phyloP scores from a whole-genome alignment of 305 asterid species.

The Solanum chacoense region DNA sequence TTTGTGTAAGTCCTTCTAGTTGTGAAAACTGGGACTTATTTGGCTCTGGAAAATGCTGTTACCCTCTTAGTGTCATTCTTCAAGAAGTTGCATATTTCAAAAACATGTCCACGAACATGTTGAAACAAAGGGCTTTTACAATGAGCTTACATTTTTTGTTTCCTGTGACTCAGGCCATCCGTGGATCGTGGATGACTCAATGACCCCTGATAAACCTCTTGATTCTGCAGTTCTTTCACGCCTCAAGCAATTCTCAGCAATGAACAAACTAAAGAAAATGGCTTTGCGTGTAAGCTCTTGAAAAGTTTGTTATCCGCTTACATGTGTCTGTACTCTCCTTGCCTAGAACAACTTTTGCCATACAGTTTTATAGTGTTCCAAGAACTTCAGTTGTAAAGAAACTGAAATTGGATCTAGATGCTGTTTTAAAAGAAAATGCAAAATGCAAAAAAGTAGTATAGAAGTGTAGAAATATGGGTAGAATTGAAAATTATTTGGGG shows the following conservation, averaged over 20 bases:
- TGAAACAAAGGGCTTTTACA: not conserved
- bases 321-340: not conserved
- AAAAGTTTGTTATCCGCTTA: not conserved
- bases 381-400: not conserved
- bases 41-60: not conserved
- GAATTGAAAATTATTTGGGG: not conserved
- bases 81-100: not conserved
- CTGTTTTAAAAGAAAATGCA: not conserved
- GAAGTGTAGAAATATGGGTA: not conserved
- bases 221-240: slow-evolving; percentile 41
- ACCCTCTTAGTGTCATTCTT: not conserved
- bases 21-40: not conserved
- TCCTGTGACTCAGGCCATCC: slow-evolving; percentile 27
- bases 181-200: slow-evolving; percentile 36
- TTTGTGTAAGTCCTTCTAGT: slow-evolving; percentile 45
- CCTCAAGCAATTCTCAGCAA: slow-evolving; percentile 39
- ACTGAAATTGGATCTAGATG: not conserved
- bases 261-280: slow-evolving; percentile 38
- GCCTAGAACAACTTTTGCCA: not conserved
- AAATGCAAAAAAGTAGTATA: not conserved
- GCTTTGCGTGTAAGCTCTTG: slow-evolving; percentile 31
- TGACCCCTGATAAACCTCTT: slow-evolving; percentile 39
- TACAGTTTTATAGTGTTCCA: not conserved
- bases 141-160: not conserved
- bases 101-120: not conserved